Evolutionary conservation across 2,329 filamentous ascomycete species (phyloP).

Genomic region (Chaetomiaceae sp.): DNA sequence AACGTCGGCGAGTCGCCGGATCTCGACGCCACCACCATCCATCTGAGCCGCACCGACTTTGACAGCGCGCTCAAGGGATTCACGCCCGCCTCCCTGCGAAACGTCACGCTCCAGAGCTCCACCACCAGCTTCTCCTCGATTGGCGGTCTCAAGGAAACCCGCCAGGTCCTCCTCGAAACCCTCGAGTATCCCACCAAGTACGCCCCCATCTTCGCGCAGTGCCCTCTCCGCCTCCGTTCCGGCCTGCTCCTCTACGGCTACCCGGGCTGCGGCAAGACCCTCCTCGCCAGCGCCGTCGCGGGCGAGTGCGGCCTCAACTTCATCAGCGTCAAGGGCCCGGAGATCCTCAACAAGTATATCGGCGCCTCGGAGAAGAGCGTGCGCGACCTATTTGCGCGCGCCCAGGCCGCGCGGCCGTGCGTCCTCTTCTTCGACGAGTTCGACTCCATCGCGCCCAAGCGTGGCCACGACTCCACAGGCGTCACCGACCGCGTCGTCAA

Average conservation of each 20-base stretch:
- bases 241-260: slow-evolving; percentile 91
- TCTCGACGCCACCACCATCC: slow-evolving; percentile 43
- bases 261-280: slow-evolving; percentile 92
- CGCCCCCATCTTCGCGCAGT: slow-evolving; percentile 94
- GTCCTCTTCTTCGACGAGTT: slow-evolving; percentile 99
- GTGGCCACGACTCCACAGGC: slow-evolving; percentile 93
- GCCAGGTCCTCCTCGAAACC: slow-evolving; percentile 89
- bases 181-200: slow-evolving; percentile 97
- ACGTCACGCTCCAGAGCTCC: slow-evolving; percentile 88
- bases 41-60: slow-evolving; percentile 71
- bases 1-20: slow-evolving; percentile 50
- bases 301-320: slow-evolving; percentile 98
- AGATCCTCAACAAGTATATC: slow-evolving; percentile 99
- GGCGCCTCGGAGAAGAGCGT: slow-evolving; percentile 96
- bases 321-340: slow-evolving; percentile 95
- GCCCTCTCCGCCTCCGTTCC: slow-evolving; percentile 87
- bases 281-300: slow-evolving; percentile 93
- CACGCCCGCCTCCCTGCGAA: slow-evolving; percentile 88
- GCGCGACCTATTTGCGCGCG: slow-evolving; percentile 89
- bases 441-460: slow-evolving; percentile 93
- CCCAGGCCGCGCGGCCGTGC: slow-evolving; percentile 83
- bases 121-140: slow-evolving; percentile 91
- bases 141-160: slow-evolving; percentile 78
- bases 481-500: slow-evolving; percentile 99
- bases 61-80: slow-evolving; percentile 82